Conservation (phyloP, 306 rosid species). For the Argentina anserina region DNA sequence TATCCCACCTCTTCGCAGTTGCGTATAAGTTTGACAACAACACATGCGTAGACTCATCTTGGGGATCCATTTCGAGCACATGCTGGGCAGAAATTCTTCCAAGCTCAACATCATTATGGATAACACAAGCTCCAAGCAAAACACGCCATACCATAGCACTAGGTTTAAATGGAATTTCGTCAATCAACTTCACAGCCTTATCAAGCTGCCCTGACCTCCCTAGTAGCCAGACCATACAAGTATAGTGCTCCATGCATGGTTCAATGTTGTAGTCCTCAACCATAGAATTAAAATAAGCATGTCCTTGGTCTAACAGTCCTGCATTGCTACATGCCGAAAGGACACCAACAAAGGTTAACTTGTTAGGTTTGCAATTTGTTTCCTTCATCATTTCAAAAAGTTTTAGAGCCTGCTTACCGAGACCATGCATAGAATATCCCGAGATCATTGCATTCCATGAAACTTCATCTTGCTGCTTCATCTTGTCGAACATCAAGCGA, state of each 20-base stretch:
- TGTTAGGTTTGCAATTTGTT: slow-evolving; percentile 33
- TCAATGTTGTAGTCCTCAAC: slow-evolving; percentile 37
- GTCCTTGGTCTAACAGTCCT: slow-evolving; percentile 46
- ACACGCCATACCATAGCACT: slow-evolving; percentile 83
- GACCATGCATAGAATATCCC: slow-evolving; percentile 44
- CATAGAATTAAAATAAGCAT: slow-evolving; percentile 40
- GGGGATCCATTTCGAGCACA: slow-evolving; percentile 67
- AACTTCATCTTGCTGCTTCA: slow-evolving; percentile 34
- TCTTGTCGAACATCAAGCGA: slow-evolving; percentile 36
- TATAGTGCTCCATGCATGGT: slow-evolving; percentile 78
- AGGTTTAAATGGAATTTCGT: slow-evolving; percentile 60
- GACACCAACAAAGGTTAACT: slow-evolving; percentile 47
- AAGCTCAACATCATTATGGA: slow-evolving; percentile 56
- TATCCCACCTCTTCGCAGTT: slow-evolving; percentile 54
- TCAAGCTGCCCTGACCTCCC: slow-evolving; percentile 63
- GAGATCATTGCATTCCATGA: slow-evolving; percentile 54
- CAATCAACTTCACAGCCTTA: slow-evolving; percentile 62
- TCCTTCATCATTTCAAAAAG: slow-evolving; percentile 40
- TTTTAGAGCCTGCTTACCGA: slow-evolving; percentile 38
- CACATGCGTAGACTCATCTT: slow-evolving; percentile 69
- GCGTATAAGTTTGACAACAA: slow-evolving; percentile 78
- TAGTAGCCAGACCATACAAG: slow-evolving; percentile 61
- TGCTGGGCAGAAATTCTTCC: slow-evolving; percentile 59
- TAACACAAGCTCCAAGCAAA: slow-evolving; percentile 77
- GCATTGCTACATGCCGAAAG: slow-evolving; percentile 53